Evolutionary conservation across 2,329 filamentous ascomycete genomes (phyloP).

Genomic region (Chaetomium sp.): DNA sequence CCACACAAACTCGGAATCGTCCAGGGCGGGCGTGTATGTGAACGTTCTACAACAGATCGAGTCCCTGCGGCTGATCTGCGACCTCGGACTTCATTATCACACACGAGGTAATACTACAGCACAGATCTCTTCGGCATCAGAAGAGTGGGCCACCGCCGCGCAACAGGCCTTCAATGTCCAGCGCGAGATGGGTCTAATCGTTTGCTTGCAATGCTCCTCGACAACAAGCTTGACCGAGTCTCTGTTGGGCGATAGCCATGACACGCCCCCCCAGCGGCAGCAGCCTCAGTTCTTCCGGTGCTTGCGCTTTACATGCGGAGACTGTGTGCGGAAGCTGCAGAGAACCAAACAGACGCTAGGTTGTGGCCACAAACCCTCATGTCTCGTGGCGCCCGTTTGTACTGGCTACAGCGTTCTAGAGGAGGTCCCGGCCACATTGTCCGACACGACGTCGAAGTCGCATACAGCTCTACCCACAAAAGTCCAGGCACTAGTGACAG

Average conservation of each 20-base stretch:
- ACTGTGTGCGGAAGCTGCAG: slow-evolving; percentile 34
- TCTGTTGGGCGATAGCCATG: slow-evolving; percentile 26
- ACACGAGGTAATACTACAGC: slow-evolving; percentile 34
- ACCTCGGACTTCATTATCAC: slow-evolving; percentile 48
- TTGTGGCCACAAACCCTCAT: slow-evolving; percentile 1
- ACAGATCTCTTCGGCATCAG: not conserved
- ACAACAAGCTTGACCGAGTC: slow-evolving; percentile 34
- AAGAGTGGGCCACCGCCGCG: slow-evolving; percentile 31
- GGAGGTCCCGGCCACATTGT: not conserved
- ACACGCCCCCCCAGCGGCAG: slow-evolving; percentile 19
- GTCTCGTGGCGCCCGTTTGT: not conserved
- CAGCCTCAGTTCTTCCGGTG: slow-evolving; percentile 40
- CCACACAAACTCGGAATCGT: slow-evolving; percentile 19
- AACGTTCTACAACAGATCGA: slow-evolving; percentile 52
- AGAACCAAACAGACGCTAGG: not conserved
- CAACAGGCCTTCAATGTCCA: slow-evolving; percentile 43
- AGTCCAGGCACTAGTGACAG: slow-evolving; percentile 5
- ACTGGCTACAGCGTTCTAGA: not conserved
- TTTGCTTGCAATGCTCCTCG: slow-evolving; percentile 35
- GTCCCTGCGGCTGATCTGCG: slow-evolving; percentile 49
- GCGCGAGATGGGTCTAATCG: slow-evolving; percentile 35
- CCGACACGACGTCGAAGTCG: not conserved
- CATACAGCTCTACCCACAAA: slow-evolving; percentile 7
- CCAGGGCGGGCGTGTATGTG: slow-evolving; percentile 36
- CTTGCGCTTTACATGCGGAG: slow-evolving; percentile 39